phyloP scores from a whole-genome alignment of 176 grass and related monocot species.

The Carex myosuroides region DNA sequence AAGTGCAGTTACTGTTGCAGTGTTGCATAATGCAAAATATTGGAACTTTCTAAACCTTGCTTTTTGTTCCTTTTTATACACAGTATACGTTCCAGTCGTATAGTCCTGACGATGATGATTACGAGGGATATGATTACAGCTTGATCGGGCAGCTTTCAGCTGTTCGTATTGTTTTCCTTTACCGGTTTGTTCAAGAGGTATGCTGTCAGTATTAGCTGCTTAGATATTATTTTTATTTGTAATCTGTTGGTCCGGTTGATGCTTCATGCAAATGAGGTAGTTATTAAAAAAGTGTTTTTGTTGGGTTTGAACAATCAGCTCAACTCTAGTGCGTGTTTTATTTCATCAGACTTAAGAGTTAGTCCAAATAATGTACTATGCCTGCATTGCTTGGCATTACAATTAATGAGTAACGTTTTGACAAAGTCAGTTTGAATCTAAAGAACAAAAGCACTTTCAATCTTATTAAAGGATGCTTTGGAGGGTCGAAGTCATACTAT shows the following conservation, averaged over 20 bases:
- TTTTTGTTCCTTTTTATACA: conserved; percentile 17
- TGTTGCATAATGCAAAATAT: conserved; percentile 1
- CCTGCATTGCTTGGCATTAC: neutral
- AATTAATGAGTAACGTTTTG: neutral
- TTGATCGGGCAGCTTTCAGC: conserved; percentile 82
- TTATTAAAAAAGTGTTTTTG: neutral
- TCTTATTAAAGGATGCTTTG: neutral
- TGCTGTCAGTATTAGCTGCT: neutral
- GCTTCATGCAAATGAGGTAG: neutral
- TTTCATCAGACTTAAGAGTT: neutral
- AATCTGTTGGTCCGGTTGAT: neutral
- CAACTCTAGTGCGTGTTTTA: neutral
- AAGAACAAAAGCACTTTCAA: neutral
- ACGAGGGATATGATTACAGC: conserved; percentile 86
- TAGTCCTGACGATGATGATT: conserved; percentile 83
- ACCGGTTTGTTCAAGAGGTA: conserved; percentile 97
- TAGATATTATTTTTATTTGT: conserved; percentile 3
- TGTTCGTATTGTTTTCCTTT: conserved; percentile 95
- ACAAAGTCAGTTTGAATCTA: neutral
- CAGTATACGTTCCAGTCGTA: conserved; percentile 87
- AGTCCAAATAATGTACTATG: neutral
- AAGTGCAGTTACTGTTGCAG: neutral
- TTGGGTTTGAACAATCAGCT: neutral
- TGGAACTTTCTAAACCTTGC: conserved; percentile 16
- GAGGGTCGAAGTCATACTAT: neutral